phyloP scores from a whole-genome alignment of 345 rosid species.

The Leavenworthia alabamica region DNA sequence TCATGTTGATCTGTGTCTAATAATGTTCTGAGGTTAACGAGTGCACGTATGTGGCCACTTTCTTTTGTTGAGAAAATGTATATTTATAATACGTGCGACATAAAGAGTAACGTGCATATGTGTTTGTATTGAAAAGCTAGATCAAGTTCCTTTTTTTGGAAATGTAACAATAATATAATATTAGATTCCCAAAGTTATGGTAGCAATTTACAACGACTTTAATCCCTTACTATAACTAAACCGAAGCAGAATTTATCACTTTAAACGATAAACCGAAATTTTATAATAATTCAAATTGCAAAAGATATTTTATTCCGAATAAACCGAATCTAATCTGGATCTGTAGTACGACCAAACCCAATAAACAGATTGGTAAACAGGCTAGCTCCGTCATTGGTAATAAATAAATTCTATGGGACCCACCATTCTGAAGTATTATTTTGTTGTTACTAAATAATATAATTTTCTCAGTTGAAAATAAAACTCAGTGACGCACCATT shows the following conservation, averaged over 20 bases:
- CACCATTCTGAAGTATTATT: too few species aligned
- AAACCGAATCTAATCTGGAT: background rate
- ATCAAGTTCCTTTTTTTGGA: background rate
- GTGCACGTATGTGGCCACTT: conserved; percentile 11
- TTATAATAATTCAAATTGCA: too few species aligned
- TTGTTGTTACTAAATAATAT: too few species aligned
- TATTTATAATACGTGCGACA: conserved; percentile 9
- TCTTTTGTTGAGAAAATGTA: background rate
- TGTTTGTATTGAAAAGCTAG: background rate
- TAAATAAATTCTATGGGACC: too few species aligned
- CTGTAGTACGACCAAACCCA: background rate
- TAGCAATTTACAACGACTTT: background rate
- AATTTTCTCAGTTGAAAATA: too few species aligned
- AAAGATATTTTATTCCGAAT: too few species aligned
- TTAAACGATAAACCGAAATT: background rate
- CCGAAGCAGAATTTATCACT: background rate
- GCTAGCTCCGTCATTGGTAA: too few species aligned
- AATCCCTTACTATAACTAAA: background rate
- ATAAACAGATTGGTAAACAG: too few species aligned
- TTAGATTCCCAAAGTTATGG: background rate
- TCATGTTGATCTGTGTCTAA: conserved; percentile 20
- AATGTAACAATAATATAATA: background rate
- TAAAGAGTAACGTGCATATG: conserved; percentile 5
- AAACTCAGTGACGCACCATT: too few species aligned
- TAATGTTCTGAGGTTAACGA: background rate